phyloP scores from a whole-genome alignment of 1,139 yeast species.

The Geotrichum restrictum region DNA sequence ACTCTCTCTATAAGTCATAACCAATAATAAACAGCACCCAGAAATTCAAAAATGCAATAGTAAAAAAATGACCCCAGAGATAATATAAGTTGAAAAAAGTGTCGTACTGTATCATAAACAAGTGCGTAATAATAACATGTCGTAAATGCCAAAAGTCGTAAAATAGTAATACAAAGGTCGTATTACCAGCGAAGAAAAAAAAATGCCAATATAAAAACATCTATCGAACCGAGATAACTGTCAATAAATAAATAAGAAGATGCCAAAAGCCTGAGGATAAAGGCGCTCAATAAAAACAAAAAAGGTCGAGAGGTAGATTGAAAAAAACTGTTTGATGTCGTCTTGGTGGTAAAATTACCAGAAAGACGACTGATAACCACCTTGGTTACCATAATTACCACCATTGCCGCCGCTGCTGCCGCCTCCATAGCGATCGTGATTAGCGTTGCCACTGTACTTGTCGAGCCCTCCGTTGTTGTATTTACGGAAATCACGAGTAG shows the following conservation, averaged over 20 bases:
- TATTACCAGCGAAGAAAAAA: not conserved
- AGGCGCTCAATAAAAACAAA: slow-evolving; percentile 3
- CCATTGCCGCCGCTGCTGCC: slow-evolving; percentile 1
- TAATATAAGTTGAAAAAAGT: not conserved
- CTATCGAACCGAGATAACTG: slow-evolving; percentile 5
- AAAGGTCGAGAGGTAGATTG: slow-evolving; percentile 3
- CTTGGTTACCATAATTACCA: slow-evolving; percentile 5
- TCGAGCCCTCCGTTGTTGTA: slow-evolving; percentile 35
- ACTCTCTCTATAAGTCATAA: not conserved
- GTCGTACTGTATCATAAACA: not conserved
- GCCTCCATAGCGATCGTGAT: slow-evolving; percentile 28
- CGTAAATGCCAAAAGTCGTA: slow-evolving; percentile 6
- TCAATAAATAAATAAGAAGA: slow-evolving; percentile 9
- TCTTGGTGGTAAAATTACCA: slow-evolving; percentile 9
- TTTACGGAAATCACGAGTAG: slow-evolving; percentile 41
- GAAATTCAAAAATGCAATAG: not conserved
- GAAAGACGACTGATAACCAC: slow-evolving; percentile 11
- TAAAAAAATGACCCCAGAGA: slow-evolving; percentile 1
- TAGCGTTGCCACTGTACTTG: slow-evolving; percentile 34
- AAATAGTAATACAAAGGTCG: not conserved
- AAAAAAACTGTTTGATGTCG: not conserved
- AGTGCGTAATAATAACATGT: slow-evolving; percentile 3
- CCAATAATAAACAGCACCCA: not conserved
- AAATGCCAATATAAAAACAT: slow-evolving; percentile 4
- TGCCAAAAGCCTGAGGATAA: slow-evolving; percentile 5